Evolutionary conservation across 305 asterid genomes (phyloP).

Genomic region (Fraxinus albicans): DNA sequence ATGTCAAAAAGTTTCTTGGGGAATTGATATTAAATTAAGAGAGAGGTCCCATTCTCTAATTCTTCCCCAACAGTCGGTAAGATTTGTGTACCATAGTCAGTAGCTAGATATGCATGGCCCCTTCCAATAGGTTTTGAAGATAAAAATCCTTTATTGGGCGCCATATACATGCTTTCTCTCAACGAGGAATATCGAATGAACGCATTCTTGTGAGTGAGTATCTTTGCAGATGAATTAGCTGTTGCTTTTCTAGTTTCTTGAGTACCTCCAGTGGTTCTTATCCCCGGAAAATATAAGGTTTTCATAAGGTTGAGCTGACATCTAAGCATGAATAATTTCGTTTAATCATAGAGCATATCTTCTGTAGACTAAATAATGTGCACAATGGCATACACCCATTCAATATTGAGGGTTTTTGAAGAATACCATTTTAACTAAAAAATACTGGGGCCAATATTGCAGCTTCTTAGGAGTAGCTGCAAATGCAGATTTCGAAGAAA

Average conservation of each 20-base stretch:
- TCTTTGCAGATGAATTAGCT: neutral
- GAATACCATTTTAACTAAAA: neutral
- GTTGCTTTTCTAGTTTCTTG: neutral
- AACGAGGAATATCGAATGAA: neutral
- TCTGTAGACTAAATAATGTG: neutral
- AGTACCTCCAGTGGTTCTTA: neutral
- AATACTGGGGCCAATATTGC: neutral
- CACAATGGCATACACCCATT: neutral
- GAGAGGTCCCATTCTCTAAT: neutral
- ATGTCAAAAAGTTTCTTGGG: neutral
- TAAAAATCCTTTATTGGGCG: neutral
- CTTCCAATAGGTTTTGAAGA: neutral
- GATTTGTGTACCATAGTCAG: neutral
- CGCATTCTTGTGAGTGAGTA: neutral
- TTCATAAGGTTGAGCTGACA: neutral
- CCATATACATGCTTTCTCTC: neutral
- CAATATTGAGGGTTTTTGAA: neutral
- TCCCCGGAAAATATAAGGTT: neutral
- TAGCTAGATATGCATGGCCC: neutral
- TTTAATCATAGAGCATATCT: no score
- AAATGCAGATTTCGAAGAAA: conserved; percentile 74
- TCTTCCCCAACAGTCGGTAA: no score
- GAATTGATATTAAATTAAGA: no score
- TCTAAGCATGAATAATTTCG: neutral
- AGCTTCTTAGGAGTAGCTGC: conserved; percentile 77